Evolutionary conservation across 805 yeast species (phyloP).

Genomic region (Torulaspora delbrueckii): DNA sequence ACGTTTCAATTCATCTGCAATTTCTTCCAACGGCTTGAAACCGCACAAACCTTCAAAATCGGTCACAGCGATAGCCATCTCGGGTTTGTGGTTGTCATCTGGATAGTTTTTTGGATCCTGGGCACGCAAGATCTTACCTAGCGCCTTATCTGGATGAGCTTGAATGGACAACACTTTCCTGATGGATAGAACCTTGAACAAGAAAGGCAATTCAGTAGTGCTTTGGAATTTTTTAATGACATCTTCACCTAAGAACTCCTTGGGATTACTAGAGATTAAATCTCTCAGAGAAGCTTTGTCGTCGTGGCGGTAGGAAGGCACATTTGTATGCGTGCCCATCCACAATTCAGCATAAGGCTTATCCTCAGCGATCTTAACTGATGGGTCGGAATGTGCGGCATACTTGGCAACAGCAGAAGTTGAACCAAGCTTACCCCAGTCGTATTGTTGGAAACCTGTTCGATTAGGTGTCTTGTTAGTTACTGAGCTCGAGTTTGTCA

Average conservation of each 20-base stretch:
- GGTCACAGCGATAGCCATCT: conserved; percentile 97
- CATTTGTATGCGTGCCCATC: conserved; percentile 98
- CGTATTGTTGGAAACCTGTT: conserved; percentile 70
- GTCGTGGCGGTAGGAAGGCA: conserved; percentile 63
- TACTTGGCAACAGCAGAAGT: conserved; percentile 85
- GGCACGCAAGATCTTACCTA: conserved; percentile 71
- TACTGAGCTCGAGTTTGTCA: background rate
- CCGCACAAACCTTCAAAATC: conserved; percentile 98
- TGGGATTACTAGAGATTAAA: conserved; percentile 56
- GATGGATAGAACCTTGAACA: conserved; percentile 91
- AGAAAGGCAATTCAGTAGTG: conserved; percentile 72
- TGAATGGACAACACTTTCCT: conserved; percentile 91
- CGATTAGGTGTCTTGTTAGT: conserved; percentile 7
- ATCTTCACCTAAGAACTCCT: conserved; percentile 49
- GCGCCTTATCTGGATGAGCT: conserved; percentile 92
- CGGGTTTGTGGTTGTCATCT: conserved; percentile 98
- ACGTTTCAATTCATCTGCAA: conserved; percentile 59
- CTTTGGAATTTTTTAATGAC: conserved; percentile 65
- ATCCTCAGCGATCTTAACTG: conserved; percentile 56
- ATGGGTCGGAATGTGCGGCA: conserved; percentile 65
- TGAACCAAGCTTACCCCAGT: conserved; percentile 84
- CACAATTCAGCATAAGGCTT: conserved; percentile 96
- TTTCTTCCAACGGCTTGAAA: conserved; percentile 81
- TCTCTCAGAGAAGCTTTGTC: conserved; percentile 61
- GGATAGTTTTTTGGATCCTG: conserved; percentile 92